Conservation (phyloP, 768 basidiomycete genomes). For the Naganishia randhawae region DNA sequence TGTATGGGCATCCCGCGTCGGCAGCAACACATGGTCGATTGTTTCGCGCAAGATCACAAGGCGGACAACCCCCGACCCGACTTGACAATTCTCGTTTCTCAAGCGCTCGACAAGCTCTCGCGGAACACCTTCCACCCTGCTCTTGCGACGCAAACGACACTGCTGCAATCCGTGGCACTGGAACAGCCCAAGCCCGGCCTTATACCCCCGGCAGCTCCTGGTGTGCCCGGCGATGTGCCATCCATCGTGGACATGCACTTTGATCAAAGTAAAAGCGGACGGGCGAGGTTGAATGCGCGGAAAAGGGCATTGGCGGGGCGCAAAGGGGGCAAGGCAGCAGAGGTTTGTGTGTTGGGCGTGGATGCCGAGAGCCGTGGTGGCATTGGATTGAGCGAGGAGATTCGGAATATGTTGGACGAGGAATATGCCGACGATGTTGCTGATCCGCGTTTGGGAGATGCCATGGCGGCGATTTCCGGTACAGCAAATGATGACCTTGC, state of each 20-base stretch:
- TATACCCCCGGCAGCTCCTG: background rate
- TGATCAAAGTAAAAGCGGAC: background rate
- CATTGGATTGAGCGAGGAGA: conserved; percentile 9
- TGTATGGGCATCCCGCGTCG: background rate
- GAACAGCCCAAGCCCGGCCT: background rate
- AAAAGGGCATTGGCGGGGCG: conserved; percentile 17
- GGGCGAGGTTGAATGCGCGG: conserved; percentile 17
- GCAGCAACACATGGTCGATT: conserved; percentile 18
- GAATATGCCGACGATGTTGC: conserved; percentile 8
- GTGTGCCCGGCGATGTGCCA: background rate
- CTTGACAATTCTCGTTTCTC: conserved; percentile 10
- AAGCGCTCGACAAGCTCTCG: conserved; percentile 12
- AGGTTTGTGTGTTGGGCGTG: conserved; percentile 19
- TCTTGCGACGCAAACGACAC: conserved; percentile 16
- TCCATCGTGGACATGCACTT: conserved; percentile 3
- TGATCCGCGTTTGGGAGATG: background rate
- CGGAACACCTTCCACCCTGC: conserved; percentile 1
- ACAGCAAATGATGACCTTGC: background rate
- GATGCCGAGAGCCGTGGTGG: conserved; percentile 20
- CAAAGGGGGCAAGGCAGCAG: background rate
- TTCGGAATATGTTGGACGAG: conserved; percentile 16
- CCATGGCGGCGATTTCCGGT: background rate
- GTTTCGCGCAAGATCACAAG: conserved; percentile 1
- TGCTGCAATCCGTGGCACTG: conserved; percentile 18
- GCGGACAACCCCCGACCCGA: conserved; percentile 4